These are phyloP conservation scores for Perilla frutescens DNA, from an alignment of 257 asterid species.

Conservation along the genomic window DNA sequence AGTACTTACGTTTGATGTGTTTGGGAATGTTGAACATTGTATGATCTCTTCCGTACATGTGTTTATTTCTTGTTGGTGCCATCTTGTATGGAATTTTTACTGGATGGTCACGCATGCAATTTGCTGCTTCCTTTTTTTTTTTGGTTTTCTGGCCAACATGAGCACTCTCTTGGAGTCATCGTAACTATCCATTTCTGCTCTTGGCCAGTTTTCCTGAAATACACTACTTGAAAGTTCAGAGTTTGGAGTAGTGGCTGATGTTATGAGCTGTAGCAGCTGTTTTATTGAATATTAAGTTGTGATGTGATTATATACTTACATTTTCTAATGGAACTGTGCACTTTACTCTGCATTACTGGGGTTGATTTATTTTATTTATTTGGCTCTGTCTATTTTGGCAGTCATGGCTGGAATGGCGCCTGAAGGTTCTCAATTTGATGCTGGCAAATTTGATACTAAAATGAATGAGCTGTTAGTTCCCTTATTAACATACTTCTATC, in stretches of 20 bases:
- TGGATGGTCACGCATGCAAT: neutral
- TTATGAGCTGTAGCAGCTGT: neutral
- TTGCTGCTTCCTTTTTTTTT: neutral
- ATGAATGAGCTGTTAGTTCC: slow-evolving; percentile 59
- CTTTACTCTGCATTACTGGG: neutral
- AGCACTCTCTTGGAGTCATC: neutral
- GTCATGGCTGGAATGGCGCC: slow-evolving; percentile 64
- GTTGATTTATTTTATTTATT: neutral
- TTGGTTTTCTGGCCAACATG: neutral
- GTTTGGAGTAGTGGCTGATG: neutral
- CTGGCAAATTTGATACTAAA: slow-evolving; percentile 57
- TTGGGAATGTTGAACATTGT: neutral
- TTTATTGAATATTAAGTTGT: slow-evolving; percentile 4
- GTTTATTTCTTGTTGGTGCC: neutral
- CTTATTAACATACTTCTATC: neutral
- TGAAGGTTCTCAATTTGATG: slow-evolving; percentile 67
- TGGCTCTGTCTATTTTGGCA: slow-evolving; percentile 34
- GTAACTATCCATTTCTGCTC: neutral
- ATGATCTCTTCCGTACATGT: neutral
- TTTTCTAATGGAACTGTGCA: neutral
- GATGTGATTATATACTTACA: slow-evolving; percentile 1
- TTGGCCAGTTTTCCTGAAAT: neutral
- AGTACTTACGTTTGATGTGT: neutral
- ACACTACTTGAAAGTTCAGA: neutral
- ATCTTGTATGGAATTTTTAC: neutral